phyloP scores from a whole-genome alignment of 768 basidiomycete genomes.

The Calocybe cyanea region DNA sequence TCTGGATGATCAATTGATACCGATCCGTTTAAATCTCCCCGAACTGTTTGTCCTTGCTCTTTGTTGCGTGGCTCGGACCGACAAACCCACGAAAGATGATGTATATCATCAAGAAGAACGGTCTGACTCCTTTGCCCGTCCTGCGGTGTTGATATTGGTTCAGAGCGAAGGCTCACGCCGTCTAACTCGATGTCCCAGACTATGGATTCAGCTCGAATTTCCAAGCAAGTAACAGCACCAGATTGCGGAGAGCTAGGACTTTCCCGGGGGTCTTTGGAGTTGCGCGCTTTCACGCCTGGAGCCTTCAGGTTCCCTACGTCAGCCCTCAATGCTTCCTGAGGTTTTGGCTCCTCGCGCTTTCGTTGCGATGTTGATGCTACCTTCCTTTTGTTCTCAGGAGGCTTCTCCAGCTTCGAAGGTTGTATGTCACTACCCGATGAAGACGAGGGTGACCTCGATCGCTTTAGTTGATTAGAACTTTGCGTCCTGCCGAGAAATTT shows the following conservation, averaged over 20 bases:
- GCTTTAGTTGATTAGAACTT: neutral
- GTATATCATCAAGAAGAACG: conserved; percentile 35
- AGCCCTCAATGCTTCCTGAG: too few relatives aligned
- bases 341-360: neutral
- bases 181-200: conserved; percentile 57
- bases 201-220: conserved; percentile 32
- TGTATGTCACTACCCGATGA: neutral
- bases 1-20: neutral
- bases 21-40: too few relatives aligned
- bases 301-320: too few relatives aligned
- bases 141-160: neutral
- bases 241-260: too few relatives aligned
- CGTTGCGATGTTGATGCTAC: neutral
- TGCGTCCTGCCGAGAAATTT: conserved; percentile 8
- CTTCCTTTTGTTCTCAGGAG: neutral
- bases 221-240: too few relatives aligned
- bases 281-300: too few relatives aligned
- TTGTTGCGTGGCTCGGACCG: neutral
- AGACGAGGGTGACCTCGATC: neutral
- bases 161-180: conserved; percentile 21
- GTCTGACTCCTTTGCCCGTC: conserved; percentile 13
- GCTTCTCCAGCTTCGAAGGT: neutral
- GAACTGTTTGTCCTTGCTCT: neutral
- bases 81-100: conserved; percentile 9
- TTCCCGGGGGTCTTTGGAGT: too few relatives aligned